Conservation (phyloP, 352 stramenopile species). For the Thalassiosira exigua region DNA sequence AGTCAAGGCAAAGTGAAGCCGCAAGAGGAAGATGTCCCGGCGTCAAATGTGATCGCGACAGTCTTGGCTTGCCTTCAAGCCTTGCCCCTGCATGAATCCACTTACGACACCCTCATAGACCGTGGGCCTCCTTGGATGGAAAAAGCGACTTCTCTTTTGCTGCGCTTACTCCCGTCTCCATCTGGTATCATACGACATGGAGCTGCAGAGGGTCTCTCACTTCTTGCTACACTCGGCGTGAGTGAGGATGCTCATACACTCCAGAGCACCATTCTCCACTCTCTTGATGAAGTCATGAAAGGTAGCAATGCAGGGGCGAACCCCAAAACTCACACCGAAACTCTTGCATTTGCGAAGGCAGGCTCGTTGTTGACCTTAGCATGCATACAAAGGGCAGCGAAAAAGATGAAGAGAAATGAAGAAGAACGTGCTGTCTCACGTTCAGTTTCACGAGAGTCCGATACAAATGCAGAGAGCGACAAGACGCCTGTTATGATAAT, state of each 20-base stretch:
- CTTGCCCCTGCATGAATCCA: slow-evolving; percentile 80
- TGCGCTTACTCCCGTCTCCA: slow-evolving; percentile 73
- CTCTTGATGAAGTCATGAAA: slow-evolving; percentile 82
- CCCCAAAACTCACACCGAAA: slow-evolving; percentile 51
- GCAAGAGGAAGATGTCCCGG: slow-evolving; percentile 59
- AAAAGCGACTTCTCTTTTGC: slow-evolving; percentile 75
- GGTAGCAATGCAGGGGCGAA: slow-evolving; percentile 54
- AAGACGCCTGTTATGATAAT: slow-evolving; percentile 78
- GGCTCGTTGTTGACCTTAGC: slow-evolving; percentile 76
- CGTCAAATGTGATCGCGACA: slow-evolving; percentile 74
- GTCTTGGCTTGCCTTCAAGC: slow-evolving; percentile 80
- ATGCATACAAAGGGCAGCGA: slow-evolving; percentile 78
- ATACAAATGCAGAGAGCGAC: slow-evolving; percentile 41
- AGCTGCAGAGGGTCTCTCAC: slow-evolving; percentile 77
- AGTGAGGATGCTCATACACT: slow-evolving; percentile 80
- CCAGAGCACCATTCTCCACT: slow-evolving; percentile 81
- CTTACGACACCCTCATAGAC: slow-evolving; percentile 75
- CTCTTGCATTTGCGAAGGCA: slow-evolving; percentile 65
- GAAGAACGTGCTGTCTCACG: slow-evolving; percentile 50
- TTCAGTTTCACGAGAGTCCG: slow-evolving; percentile 46
- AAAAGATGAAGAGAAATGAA: slow-evolving; percentile 59
- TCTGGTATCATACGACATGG: slow-evolving; percentile 68
- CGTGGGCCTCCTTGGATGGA: slow-evolving; percentile 83
- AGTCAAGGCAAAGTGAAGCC: slow-evolving; percentile 67
- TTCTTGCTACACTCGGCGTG: slow-evolving; percentile 81